Conservation (phyloP, 2,329 filamentous ascomycete genomes). For the Graphilbum ipis-grandicollis region DNA sequence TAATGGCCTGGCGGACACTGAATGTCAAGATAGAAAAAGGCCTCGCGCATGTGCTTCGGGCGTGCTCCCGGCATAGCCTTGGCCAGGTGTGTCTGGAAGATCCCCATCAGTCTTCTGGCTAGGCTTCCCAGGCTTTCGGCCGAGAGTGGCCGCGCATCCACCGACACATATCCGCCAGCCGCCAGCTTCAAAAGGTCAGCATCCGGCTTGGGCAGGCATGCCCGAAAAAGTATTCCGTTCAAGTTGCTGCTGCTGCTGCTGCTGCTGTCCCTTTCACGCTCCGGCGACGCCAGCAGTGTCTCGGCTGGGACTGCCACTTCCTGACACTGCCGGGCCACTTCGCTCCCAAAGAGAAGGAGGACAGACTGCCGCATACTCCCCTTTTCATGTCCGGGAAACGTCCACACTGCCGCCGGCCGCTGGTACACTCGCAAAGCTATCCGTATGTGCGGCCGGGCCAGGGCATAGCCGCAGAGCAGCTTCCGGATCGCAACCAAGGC, state of each 20-base stretch:
- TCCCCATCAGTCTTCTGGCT: conserved; percentile 37
- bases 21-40: conserved; percentile 49
- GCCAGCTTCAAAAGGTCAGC: conserved; percentile 25
- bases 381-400: conserved; percentile 30
- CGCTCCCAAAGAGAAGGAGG: conserved; percentile 42
- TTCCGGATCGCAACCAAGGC: conserved; percentile 38
- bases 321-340: conserved; percentile 5
- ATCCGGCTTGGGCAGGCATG: conserved; percentile 36
- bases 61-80: conserved; percentile 7
- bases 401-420: conserved; percentile 35
- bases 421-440: conserved; percentile 43
- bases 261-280: no score
- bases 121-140: conserved; percentile 34
- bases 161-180: conserved; percentile 43
- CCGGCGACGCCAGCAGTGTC: neutral
- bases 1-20: conserved; percentile 44
- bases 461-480: conserved; percentile 44
- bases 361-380: conserved; percentile 33
- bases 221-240: conserved; percentile 24
- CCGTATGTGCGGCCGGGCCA: conserved; percentile 46
- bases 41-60: conserved; percentile 20
- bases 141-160: conserved; percentile 51
- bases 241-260: neutral
- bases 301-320: neutral
- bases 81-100: conserved; percentile 33